Base-by-base conservation (phyloP, 257 asterid genomes). In the Solanum ahanhuiri region DNA sequence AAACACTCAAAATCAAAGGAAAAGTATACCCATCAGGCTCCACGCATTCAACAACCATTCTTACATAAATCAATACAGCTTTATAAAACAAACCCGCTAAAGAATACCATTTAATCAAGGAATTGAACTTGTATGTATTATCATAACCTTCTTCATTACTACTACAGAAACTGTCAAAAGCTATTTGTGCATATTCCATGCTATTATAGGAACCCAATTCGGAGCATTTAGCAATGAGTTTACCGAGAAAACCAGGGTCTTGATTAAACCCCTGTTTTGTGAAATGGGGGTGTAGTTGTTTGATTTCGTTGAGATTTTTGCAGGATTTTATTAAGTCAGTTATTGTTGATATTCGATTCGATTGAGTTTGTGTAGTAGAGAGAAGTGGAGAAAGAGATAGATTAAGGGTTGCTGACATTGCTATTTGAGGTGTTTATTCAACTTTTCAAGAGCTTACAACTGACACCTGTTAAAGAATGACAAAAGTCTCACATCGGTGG, bases 1-100 rank as follows among this genome's bases (percentile, higher is more conserved):
- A 93, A 25, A 91, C 93, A 58, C 89, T 92, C 87, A 93, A 86
- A 81, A 92, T 92, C 85, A 91, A 92, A 3, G 94, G 96, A 84
- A 89, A 93, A 3, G 93, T 92, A 48, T 92, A 92, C 22, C 87
- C 88, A 87, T 93, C 96, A 82, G 92, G 90, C 87, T 48, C 88
- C 33, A 90, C 85, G 9, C 86, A 91, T 23, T 90, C 89, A 30
- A 58, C 64, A 86, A 92, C 45, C 93, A 93, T 91, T 57, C 86
- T 89, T 10, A 87, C 85, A 71, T 85, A 91, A 18, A 85, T n/a
- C 88, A 83, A 87, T 69, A 93, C 48, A 33, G 91, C 89, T 30
- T 88, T 87, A 14, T 66, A 34, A 67, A 75, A 87, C 69, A 67
- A 57, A 14, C 92, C 93, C 35, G 86, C 87, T 48, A 66, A 33